Conservation (phyloP, 768 basidiomycete species). For the Cubamyces sp. region DNA sequence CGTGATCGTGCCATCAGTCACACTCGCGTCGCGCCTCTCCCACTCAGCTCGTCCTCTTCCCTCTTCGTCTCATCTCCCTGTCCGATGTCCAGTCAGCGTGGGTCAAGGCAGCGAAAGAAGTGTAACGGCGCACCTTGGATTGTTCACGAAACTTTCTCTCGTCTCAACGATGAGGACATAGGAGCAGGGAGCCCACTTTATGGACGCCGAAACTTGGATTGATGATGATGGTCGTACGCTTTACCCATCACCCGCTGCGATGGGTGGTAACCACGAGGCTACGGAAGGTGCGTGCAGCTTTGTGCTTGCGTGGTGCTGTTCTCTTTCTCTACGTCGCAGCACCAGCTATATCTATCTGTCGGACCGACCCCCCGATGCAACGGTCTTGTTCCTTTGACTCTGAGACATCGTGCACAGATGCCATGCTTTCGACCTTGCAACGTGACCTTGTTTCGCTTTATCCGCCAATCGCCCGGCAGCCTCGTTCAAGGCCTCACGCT, state of each 20-base stretch:
- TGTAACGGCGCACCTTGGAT: too few relatives aligned
- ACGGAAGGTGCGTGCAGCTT: not conserved
- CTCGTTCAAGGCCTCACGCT: not conserved
- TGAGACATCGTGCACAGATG: not conserved
- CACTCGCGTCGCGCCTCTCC: not conserved
- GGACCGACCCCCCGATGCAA: not conserved
- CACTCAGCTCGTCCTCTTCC: not conserved
- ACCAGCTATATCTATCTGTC: not conserved
- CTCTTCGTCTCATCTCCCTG: not conserved
- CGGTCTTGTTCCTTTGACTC: not conserved
- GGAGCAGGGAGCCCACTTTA: too few relatives aligned
- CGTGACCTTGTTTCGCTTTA: not conserved
- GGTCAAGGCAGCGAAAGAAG: too few relatives aligned
- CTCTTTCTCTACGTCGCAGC: not conserved
- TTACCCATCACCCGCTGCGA: too few relatives aligned
- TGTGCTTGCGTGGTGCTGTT: not conserved
- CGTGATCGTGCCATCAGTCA: slow-evolving; percentile 4
- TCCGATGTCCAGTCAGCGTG: not conserved
- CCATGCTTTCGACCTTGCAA: not conserved
- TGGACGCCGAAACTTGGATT: too few relatives aligned
- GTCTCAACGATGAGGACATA: too few relatives aligned
- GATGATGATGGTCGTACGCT: too few relatives aligned
- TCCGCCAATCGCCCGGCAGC: not conserved
- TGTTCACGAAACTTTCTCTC: too few relatives aligned
- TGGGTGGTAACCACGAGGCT: too few relatives aligned